A percentile compares a stretch with the other conserved stretches of the same genome.
phyloP scores from a whole-genome alignment of 2,329 filamentous ascomycete species.

The Pestalotiopsis sp. region DNA sequence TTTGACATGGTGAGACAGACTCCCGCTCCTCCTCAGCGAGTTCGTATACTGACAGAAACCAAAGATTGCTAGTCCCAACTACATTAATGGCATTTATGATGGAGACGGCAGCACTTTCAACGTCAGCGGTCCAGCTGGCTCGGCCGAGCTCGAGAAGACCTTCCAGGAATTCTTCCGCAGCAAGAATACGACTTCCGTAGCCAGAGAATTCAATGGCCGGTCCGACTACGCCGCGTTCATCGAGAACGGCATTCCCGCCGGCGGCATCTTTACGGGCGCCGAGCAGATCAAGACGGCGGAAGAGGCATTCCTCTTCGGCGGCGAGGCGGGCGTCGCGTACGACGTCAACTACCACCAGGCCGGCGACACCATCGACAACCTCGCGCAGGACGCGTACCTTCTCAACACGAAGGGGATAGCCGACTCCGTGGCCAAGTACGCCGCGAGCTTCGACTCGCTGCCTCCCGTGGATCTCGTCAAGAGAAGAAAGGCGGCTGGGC shows the following conservation, averaged over 20 bases:
- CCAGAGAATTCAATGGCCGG: slow-evolving; percentile 56
- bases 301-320: slow-evolving; percentile 55
- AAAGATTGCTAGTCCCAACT: slow-evolving; percentile 48
- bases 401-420: slow-evolving; percentile 26
- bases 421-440: slow-evolving; percentile 15
- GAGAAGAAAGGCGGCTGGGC: slow-evolving; percentile 9
- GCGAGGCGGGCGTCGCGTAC: slow-evolving; percentile 41
- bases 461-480: slow-evolving; percentile 8
- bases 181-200: slow-evolving; percentile 44
- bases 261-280: slow-evolving; percentile 60
- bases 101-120: slow-evolving; percentile 63
- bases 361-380: slow-evolving; percentile 32
- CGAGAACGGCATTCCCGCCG: slow-evolving; percentile 54
- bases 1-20: slow-evolving; percentile 49
- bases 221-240: slow-evolving; percentile 62
- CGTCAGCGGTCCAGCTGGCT: slow-evolving; percentile 53
- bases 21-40: no score
- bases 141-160: slow-evolving; percentile 57
- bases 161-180: slow-evolving; percentile 57
- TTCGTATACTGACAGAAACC: not conserved
- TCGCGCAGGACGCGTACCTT: slow-evolving; percentile 30
- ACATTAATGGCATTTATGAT: slow-evolving; percentile 55
- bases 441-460: slow-evolving; percentile 7
- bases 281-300: slow-evolving; percentile 57
- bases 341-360: slow-evolving; percentile 33